Conservation (phyloP, 169 alveolate genomes). For the Theileria parva region DNA sequence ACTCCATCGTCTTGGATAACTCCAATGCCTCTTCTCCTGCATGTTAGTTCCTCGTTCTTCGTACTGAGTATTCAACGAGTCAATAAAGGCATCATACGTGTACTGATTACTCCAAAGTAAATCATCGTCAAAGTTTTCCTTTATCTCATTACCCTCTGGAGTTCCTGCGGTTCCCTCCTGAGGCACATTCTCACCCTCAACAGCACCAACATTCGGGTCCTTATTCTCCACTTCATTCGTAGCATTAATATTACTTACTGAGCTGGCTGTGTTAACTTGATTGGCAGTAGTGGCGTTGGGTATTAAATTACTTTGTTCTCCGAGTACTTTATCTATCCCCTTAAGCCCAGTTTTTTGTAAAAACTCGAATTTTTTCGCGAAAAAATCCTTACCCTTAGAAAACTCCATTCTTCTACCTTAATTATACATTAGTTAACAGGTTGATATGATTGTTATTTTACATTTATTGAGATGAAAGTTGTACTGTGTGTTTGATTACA, state of each 20-base stretch:
- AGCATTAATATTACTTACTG: not conserved
- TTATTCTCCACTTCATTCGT: not conserved
- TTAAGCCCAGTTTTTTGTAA: conserved; percentile 13
- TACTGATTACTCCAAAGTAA: conserved; percentile 70
- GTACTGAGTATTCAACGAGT: conserved; percentile 57
- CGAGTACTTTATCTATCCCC: not conserved
- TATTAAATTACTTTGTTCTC: not conserved
- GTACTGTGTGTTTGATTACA: not conserved
- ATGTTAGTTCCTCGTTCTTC: conserved; percentile 74
- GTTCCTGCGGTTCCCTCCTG: not conserved
- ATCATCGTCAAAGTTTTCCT: conserved; percentile 66
- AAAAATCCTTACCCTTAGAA: conserved; percentile 10
- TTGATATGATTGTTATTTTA: too few relatives aligned
- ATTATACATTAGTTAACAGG: not conserved
- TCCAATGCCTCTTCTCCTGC: conserved; percentile 71
- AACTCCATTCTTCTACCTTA: conserved; percentile 13
- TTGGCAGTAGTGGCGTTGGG: not conserved
- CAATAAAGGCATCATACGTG: conserved; percentile 72
- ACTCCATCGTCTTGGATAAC: conserved; percentile 74
- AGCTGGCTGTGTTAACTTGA: too few relatives aligned
- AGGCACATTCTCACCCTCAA: not conserved
- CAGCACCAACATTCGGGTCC: conserved; percentile 5
- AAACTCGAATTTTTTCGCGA: not conserved
- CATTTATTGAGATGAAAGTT: not conserved
- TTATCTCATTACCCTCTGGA: conserved; percentile 19